Evolutionary conservation across 495 filamentous ascomycete genomes (phyloP).

Genomic region (Neurospora sublineolata): DNA sequence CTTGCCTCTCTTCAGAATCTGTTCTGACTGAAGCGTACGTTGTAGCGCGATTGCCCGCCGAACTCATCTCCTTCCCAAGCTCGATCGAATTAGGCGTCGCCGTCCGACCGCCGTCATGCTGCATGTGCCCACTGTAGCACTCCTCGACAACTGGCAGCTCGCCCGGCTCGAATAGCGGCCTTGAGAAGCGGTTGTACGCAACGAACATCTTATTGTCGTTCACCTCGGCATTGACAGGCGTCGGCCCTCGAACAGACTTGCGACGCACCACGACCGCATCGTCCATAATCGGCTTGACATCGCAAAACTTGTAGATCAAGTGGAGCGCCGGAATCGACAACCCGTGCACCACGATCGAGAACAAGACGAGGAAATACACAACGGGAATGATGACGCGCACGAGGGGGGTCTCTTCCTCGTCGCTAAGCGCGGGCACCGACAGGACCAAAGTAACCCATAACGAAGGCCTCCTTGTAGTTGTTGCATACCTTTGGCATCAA

Average conservation of each 20-base stretch:
- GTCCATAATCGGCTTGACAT: slow-evolving; percentile 38
- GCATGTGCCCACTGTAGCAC: not conserved
- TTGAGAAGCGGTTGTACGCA: slow-evolving; percentile 46
- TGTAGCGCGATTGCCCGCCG: not conserved
- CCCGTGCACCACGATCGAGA: slow-evolving; percentile 48
- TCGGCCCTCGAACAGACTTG: slow-evolving; percentile 36
- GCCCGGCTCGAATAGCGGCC: slow-evolving; percentile 21
- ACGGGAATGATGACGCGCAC: slow-evolving; percentile 40
- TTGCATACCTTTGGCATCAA: slow-evolving; percentile 58
- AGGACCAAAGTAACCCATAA: slow-evolving; percentile 84
- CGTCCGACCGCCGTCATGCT: not conserved
- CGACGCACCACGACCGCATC: slow-evolving; percentile 40
- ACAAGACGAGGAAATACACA: slow-evolving; percentile 48
- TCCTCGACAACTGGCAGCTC: slow-evolving; percentile 13
- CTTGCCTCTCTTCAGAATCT: not conserved
- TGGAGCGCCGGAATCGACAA: slow-evolving; percentile 44
- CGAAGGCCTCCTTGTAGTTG: slow-evolving; percentile 51
- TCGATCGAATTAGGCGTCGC: not conserved
- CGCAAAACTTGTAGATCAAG: slow-evolving; percentile 31
- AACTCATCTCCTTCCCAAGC: not conserved
- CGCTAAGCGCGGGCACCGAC: slow-evolving; percentile 72
- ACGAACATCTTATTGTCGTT: slow-evolving; percentile 31
- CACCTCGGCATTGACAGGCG: slow-evolving; percentile 39
- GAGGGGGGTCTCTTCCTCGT: slow-evolving; percentile 40
- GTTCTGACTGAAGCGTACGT: not conserved